phyloP scores from a whole-genome alignment of 768 basidiomycete species.

The Calvatia gigantea region DNA sequence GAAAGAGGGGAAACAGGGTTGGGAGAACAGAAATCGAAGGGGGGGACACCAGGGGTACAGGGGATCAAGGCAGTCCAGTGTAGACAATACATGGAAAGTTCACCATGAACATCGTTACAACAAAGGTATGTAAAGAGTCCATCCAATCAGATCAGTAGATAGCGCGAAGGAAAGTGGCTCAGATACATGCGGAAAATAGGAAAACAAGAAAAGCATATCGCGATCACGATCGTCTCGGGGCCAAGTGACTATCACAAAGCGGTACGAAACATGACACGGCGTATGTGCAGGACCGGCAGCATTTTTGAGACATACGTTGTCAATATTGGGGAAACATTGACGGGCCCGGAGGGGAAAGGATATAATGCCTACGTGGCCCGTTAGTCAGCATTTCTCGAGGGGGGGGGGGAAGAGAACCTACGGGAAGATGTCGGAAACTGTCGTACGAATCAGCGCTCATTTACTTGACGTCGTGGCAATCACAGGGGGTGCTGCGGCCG shows the following conservation, averaged over 20 bases:
- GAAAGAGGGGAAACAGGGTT: background rate
- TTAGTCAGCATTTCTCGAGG: background rate
- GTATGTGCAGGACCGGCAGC: conserved; percentile 46
- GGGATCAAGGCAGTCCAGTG: background rate
- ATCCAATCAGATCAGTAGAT: conserved; percentile 7
- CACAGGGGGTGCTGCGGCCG: conserved; percentile 51
- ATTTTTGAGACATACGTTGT: conserved; percentile 2
- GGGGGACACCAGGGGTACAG: background rate
- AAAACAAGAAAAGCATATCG: conserved; percentile 38
- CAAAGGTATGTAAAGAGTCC: background rate
- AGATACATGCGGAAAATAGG: conserved; percentile 21
- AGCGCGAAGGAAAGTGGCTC: conserved; percentile 17
- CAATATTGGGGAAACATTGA: conserved; percentile 6
- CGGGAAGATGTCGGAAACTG: conserved; percentile 1
- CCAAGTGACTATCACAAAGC: conserved; percentile 46
- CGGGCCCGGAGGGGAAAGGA: conserved; percentile 30
- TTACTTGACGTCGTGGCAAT: conserved; percentile 67
- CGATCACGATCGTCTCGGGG: conserved; percentile 68
- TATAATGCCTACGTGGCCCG: background rate
- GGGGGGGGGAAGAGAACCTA: conserved; percentile 5
- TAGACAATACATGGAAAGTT: conserved; percentile 6
- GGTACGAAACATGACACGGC: conserved; percentile 66
- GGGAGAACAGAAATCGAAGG: background rate
- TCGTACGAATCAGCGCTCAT: background rate
- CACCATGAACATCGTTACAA: background rate